These are phyloP conservation scores for Arthrobotrys sphaeroides DNA, from an alignment of 2,329 filamentous ascomycete species.

Conservation along the genomic window DNA sequence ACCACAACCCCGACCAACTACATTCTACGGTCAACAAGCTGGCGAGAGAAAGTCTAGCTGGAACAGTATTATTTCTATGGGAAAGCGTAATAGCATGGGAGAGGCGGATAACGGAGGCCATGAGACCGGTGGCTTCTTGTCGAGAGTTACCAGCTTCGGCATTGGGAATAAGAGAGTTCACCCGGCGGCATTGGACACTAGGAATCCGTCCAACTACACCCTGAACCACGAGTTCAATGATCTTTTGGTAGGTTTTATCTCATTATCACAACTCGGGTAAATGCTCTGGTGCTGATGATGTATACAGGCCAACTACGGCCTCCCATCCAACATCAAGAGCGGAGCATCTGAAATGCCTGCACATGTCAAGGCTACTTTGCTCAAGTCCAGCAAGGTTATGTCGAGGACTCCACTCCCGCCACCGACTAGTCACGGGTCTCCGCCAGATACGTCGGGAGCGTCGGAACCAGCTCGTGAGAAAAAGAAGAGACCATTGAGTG, in stretches of 20 bases:
- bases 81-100: conserved; percentile 37
- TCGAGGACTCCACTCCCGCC: conserved; percentile 35
- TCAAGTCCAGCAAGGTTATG: conserved; percentile 47
- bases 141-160: conserved; percentile 22
- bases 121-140: conserved; percentile 19
- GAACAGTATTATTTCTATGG: conserved; percentile 36
- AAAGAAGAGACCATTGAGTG: conserved; percentile 43
- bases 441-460: neutral
- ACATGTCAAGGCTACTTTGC: conserved; percentile 42
- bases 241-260: conserved; percentile 19
- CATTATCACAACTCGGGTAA: neutral
- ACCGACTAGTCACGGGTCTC: conserved; percentile 20
- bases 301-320: conserved; percentile 22
- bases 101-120: neutral
- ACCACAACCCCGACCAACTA: conserved; percentile 25
- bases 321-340: conserved; percentile 48
- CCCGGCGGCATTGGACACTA: conserved; percentile 20
- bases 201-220: neutral
- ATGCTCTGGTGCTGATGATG: conserved; percentile 1
- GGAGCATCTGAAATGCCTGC: conserved; percentile 34
- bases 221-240: conserved; percentile 41
- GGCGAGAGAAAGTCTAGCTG: conserved; percentile 45
- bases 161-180: conserved; percentile 36
- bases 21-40: conserved; percentile 24
- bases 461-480: conserved; percentile 28